Evolutionary conservation across 257 asterid species (phyloP), one percentile per base, ranked within the genome.

Genomic region (Nicotiana tabacum): DNA sequence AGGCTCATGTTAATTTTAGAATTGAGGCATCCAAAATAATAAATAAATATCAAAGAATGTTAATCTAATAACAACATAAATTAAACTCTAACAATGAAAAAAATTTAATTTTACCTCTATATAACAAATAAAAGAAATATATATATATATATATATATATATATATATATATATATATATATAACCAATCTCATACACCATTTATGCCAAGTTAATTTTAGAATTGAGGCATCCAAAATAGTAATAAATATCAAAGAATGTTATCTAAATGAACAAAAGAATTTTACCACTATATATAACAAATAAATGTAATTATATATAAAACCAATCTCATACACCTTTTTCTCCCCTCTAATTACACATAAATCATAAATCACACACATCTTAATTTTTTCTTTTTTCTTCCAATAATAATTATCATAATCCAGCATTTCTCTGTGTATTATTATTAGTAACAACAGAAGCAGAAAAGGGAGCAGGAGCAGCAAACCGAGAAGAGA

Each of bases 401-500:
- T 18, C 29, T 35, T 72, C 24, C 13, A 17, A 17, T 6, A 74
- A 74, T 48, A 74, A 74, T 51, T 24, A 61, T 91, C 87, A 88
- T 79, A 85, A 35, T 12, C 33, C 87, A 56, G 60, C 76, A 43
- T 78, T 83, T 80, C 80, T 86, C 3, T 84, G 87, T 46, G 77
- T 88, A 81, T 84, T 86, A 66, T 43, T 55, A 66, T 29, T 57
- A 69, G 39, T 60, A 72, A 1, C 29, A 76, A 13, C n/a, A 64
- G 66, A 12, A 43, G 6, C 61, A 72, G 65, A 29, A 76, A 76
- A 51, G 2, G 77, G 87, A 13, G 86, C 57, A 53, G 77, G 87
- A 17, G 86, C 64, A 29, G 88, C 92, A 78, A 87, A 91, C 60
- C 95, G 89, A 3, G 88, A 62, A 15, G 95, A 90, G 55, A 91